Evolutionary conservation across 1,284 basidiomycete species (phyloP).

Genomic region (Malassezia obtusa): DNA sequence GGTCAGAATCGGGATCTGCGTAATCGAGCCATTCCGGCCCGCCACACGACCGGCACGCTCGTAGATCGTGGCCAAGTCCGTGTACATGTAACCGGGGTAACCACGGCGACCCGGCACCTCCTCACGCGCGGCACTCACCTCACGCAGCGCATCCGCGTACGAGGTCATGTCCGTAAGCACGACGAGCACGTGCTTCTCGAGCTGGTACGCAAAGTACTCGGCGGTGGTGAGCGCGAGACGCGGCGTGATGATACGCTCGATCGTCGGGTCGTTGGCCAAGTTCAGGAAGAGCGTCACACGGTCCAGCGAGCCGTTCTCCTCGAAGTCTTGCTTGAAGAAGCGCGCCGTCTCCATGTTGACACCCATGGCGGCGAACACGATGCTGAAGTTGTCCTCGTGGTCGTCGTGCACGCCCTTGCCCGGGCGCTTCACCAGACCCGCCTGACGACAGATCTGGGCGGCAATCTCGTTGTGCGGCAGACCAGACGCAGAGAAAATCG

Average conservation of each 20-base stretch:
- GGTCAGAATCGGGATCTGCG: conserved; percentile 97
- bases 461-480: conserved; percentile 99
- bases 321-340: conserved; percentile 99
- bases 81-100: conserved; percentile 87
- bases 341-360: conserved; percentile 99
- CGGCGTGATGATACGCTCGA: conserved; percentile 99
- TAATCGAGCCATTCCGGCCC: conserved; percentile 97
- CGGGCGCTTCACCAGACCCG: conserved; percentile 73
- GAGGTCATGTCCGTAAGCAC: conserved; percentile 99
- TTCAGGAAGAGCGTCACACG: conserved; percentile 98
- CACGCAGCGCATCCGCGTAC: conserved; percentile 93
- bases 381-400: conserved; percentile 99
- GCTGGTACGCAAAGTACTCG: conserved; percentile 98
- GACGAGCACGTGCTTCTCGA: conserved; percentile 98
- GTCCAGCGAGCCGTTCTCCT: conserved; percentile 95
- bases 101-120: conserved; percentile 99
- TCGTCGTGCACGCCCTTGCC: conserved; percentile 86
- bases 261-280: conserved; percentile 98
- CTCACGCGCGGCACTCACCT: conserved; percentile 88
- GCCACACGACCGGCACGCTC: conserved; percentile 97
- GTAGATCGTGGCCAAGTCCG: conserved; percentile 71
- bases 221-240: conserved; percentile 95
- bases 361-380: conserved; percentile 99
- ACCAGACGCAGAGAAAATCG: conserved; percentile 98
- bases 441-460: conserved; percentile 98